Evolutionary conservation across 495 filamentous ascomycete genomes (phyloP).

Genomic region (Neurospora sp.): DNA sequence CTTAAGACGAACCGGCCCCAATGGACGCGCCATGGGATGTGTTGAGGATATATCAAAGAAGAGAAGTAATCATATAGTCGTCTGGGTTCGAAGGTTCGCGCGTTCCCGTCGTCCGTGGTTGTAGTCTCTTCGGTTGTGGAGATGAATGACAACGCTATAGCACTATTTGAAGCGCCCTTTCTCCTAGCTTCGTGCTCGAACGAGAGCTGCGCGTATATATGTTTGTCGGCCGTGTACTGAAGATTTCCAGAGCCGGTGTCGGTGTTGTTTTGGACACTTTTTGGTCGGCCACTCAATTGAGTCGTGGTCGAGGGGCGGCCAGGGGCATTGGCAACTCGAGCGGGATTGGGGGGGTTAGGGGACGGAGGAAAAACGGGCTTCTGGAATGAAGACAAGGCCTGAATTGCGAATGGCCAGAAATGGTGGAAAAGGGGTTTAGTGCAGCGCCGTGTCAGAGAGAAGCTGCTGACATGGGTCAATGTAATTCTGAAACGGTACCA

Average conservation of each 20-base stretch:
- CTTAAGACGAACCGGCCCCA: constrained; percentile 48
- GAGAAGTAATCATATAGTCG: constrained; percentile 1
- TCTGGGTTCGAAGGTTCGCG: not conserved
- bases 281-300: not conserved
- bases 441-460: not conserved
- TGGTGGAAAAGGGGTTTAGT: not conserved
- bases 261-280: not conserved
- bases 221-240: not conserved
- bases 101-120: not conserved
- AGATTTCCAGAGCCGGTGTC: not conserved
- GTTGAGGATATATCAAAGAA: constrained; percentile 10
- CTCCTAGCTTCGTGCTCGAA: not conserved
- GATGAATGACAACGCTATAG: not conserved
- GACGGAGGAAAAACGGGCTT: not conserved
- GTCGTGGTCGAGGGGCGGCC: not conserved
- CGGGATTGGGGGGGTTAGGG: not conserved
- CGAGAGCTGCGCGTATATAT: not conserved
- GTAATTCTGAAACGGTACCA: not conserved
- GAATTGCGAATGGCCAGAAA: not conserved
- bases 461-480: not conserved
- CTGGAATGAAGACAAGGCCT: not conserved
- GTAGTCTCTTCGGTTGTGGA: not conserved
- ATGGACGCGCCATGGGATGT: constrained; percentile 37
- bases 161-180: not conserved
- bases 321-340: not conserved